These are phyloP conservation scores for Pichia heedii DNA, from an alignment of 805 yeast genomes.

Conservation along the genomic window DNA sequence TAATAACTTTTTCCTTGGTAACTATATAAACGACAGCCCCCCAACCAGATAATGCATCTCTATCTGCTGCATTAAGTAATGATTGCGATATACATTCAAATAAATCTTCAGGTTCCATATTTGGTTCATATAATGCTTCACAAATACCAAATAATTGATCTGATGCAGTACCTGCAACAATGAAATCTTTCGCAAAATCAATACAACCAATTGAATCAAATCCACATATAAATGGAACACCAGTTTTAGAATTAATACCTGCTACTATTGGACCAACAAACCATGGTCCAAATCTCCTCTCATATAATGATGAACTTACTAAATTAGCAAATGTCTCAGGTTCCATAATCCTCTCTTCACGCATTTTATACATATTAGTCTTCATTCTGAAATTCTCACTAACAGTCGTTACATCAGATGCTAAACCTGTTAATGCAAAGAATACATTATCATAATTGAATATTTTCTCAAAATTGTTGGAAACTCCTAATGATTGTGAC, in stretches of 20 bases:
- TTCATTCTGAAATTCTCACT: slow-evolving; percentile 74
- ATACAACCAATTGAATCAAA: slow-evolving; percentile 96
- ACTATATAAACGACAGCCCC: slow-evolving; percentile 92
- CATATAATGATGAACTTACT: slow-evolving; percentile 83
- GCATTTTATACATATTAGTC: slow-evolving; percentile 79
- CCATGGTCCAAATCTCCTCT: slow-evolving; percentile 91
- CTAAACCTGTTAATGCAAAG: slow-evolving; percentile 90
- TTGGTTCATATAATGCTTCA: slow-evolving; percentile 90
- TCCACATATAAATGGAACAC: slow-evolving; percentile 86
- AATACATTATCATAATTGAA: slow-evolving; percentile 80
- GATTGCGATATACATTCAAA: slow-evolving; percentile 96
- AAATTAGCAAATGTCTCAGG: slow-evolving; percentile 91
- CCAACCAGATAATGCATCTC: slow-evolving; percentile 98
- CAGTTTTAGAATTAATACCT: slow-evolving; percentile 76
- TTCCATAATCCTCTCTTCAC: slow-evolving; percentile 87
- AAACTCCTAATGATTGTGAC: slow-evolving; percentile 81
- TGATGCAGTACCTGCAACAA: slow-evolving; percentile 93
- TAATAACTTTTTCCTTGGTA: slow-evolving; percentile 84
- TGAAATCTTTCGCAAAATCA: slow-evolving; percentile 89
- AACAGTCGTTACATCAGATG: slow-evolving; percentile 85
- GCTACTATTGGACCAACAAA: slow-evolving; percentile 96
- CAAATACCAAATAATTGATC: slow-evolving; percentile 98
- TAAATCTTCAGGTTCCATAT: slow-evolving; percentile 87
- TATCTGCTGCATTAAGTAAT: slow-evolving; percentile 85
- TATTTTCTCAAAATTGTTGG: slow-evolving; percentile 89